A percentile compares a stretch with the other conserved stretches of the same genome.
Evolutionary conservation across 78 protist genomes (phyloP).

Genomic region (Pigoraptor vietnamica): DNA sequence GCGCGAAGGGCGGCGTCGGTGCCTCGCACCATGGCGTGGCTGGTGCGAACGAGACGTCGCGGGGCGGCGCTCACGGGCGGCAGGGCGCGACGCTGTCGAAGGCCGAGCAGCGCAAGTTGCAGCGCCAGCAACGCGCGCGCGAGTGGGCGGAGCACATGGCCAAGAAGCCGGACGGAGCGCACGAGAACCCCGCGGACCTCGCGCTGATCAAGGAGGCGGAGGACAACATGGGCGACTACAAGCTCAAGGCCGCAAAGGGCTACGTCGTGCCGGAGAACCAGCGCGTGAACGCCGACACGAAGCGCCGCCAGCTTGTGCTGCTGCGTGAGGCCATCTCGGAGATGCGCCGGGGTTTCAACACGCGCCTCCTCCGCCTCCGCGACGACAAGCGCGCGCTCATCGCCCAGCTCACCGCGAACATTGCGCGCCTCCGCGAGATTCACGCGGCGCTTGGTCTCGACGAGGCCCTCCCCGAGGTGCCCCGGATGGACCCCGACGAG

Average conservation of each 20-base stretch:
- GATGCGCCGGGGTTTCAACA: background rate
- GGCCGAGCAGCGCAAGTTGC: slow-evolving; percentile 32
- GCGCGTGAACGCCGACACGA: slow-evolving; percentile 63
- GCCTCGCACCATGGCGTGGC: background rate
- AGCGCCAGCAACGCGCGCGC: slow-evolving; percentile 1
- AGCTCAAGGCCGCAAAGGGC: slow-evolving; percentile 48
- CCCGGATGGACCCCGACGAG: background rate
- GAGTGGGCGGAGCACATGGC: slow-evolving; percentile 7
- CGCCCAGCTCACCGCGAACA: background rate
- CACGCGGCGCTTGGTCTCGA: background rate
- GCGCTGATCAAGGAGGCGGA: background rate
- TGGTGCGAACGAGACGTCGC: background rate
- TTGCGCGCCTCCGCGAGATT: background rate
- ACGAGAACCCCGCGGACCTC: background rate
- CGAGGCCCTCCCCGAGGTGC: background rate
- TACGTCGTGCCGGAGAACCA: slow-evolving; percentile 58
- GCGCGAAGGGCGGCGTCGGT: background rate
- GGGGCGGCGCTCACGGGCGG: background rate
- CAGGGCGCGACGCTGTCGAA: background rate
- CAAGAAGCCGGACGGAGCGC: slow-evolving; percentile 4
- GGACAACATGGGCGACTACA: slow-evolving; percentile 30
- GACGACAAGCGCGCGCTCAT: background rate
- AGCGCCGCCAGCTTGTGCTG: slow-evolving; percentile 50
- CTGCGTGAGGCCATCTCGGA: slow-evolving; percentile 45
- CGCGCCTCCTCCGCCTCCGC: slow-evolving; percentile 24